Conservation (phyloP, 768 basidiomycete species). For the Wakefieldia striispora region DNA sequence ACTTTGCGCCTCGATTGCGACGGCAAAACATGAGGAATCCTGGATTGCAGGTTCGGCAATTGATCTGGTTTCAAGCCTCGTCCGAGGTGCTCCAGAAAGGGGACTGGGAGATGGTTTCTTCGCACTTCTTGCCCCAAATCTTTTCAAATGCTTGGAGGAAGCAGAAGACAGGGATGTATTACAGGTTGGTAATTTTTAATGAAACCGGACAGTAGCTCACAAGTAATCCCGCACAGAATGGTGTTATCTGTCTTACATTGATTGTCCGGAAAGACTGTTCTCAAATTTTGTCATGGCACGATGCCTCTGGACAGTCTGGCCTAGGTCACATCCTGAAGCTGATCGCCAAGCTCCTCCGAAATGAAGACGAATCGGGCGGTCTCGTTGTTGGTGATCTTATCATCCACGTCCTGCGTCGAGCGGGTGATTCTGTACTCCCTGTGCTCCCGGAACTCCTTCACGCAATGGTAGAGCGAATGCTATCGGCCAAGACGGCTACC, state of each 20-base stretch:
- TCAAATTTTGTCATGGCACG: conserved; percentile 78
- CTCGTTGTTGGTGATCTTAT: conserved; percentile 93
- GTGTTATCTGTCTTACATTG: conserved; percentile 75
- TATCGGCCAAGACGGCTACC: conserved; percentile 82
- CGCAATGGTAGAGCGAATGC: conserved; percentile 80
- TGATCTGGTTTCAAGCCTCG: conserved; percentile 73
- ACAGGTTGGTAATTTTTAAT: conserved; percentile 47
- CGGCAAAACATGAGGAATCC: conserved; percentile 58
- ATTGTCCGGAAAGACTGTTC: conserved; percentile 84
- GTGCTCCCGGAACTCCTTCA: conserved; percentile 85
- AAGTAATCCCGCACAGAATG: conserved; percentile 54
- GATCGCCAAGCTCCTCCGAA: conserved; percentile 73
- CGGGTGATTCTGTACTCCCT: conserved; percentile 75
- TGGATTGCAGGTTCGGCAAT: conserved; percentile 81
- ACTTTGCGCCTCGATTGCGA: conserved; percentile 62
- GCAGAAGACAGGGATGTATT: conserved; percentile 87
- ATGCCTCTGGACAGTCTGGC: conserved; percentile 65
- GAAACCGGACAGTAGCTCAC: background rate
- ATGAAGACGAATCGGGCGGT: conserved; percentile 87
- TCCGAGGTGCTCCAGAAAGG: conserved; percentile 58
- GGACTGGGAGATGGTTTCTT: conserved; percentile 84
- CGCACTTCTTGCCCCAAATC: conserved; percentile 62
- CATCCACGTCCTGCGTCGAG: conserved; percentile 85
- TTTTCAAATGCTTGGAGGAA: conserved; percentile 66
- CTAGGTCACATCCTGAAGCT: conserved; percentile 72